Conservation (phyloP, 2,329 filamentous ascomycete genomes). For the Colletotrichum orchidophilum region DNA sequence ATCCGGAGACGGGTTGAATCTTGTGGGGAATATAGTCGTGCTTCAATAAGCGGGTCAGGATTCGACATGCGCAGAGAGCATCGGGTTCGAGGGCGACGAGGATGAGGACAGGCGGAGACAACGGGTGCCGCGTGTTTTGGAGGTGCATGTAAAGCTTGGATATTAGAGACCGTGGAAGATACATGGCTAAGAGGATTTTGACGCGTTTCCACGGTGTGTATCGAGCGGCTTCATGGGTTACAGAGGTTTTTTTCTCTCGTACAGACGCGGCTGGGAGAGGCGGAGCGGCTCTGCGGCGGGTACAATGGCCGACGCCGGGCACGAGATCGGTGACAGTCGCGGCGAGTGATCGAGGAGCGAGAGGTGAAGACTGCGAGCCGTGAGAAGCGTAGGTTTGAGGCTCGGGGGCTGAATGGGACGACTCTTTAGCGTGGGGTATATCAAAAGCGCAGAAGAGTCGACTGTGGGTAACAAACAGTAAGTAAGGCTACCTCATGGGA, state of each 20-base stretch:
- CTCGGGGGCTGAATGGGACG: background rate
- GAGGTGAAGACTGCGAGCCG: background rate
- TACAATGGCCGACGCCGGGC: background rate
- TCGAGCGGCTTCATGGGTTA: constrained; percentile 46
- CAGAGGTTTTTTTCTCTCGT: background rate
- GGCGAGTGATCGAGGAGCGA: background rate
- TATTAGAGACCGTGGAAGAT: constrained; percentile 89
- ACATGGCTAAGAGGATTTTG: constrained; percentile 68
- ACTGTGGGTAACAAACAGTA: background rate
- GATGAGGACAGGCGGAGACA: constrained; percentile 89
- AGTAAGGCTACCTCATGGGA: background rate
- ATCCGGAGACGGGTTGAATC: constrained; percentile 93
- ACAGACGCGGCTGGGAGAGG: background rate
- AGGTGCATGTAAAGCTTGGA: constrained; percentile 93
- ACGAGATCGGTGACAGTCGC: background rate
- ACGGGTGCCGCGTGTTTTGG: constrained; percentile 84
- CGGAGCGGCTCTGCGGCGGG: background rate
- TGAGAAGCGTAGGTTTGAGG: background rate
- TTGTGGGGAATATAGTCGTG: constrained; percentile 98
- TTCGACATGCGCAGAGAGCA: constrained; percentile 93
- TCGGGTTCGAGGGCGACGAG: constrained; percentile 95
- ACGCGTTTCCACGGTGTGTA: constrained; percentile 43
- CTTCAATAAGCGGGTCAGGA: constrained; percentile 91
- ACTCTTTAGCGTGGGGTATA: background rate
- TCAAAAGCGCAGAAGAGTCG: background rate